Percentiles rank a stretch among this genome's conserved stretches.
These are phyloP conservation scores for Cryphonectria japonica DNA, from an alignment of 2,329 filamentous ascomycete genomes.

Conservation along the genomic window DNA sequence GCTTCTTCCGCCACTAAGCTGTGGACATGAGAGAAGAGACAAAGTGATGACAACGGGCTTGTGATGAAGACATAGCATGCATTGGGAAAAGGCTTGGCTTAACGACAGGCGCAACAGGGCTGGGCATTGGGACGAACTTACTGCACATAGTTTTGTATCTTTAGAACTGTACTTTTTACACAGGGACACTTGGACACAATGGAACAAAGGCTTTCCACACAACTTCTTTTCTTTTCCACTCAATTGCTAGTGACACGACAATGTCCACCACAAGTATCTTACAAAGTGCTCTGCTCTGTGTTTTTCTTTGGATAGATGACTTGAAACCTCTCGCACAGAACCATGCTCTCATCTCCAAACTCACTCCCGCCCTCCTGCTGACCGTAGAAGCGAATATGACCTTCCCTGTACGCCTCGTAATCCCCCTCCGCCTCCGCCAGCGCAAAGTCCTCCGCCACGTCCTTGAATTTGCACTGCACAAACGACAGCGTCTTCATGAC, in stretches of 20 bases:
- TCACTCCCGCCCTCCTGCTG: conserved; percentile 29
- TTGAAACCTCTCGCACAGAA: conserved; percentile 38
- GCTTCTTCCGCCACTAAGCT: conserved; percentile 13
- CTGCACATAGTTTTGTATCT: conserved; percentile 19
- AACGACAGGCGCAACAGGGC: conserved; percentile 4
- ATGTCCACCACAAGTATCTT: not conserved
- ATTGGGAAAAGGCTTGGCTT: conserved; percentile 9
- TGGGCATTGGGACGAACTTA: conserved; percentile 12
- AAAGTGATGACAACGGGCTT: not conserved
- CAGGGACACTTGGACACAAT: not conserved
- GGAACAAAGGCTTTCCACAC: not conserved
- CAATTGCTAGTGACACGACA: not conserved
- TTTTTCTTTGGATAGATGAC: conserved; percentile 32
- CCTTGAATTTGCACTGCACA: conserved; percentile 35
- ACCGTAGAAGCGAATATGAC: conserved; percentile 36
- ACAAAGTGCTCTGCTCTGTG: not conserved
- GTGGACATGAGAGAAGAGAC: not conserved
- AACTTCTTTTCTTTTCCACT: too few relatives aligned
- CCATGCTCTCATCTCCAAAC: conserved; percentile 36
- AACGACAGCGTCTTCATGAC: conserved; percentile 37
- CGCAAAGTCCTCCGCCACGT: conserved; percentile 37
- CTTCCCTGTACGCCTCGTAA: conserved; percentile 34
- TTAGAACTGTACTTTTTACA: conserved; percentile 9
- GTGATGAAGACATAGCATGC: conserved; percentile 5
- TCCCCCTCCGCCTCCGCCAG: conserved; percentile 38